Percentiles rank a stretch among this genome's conserved stretches.
These are phyloP conservation scores for Pyracantha coccinea DNA, from an alignment of 331 rosid species.

Conservation along the genomic window DNA sequence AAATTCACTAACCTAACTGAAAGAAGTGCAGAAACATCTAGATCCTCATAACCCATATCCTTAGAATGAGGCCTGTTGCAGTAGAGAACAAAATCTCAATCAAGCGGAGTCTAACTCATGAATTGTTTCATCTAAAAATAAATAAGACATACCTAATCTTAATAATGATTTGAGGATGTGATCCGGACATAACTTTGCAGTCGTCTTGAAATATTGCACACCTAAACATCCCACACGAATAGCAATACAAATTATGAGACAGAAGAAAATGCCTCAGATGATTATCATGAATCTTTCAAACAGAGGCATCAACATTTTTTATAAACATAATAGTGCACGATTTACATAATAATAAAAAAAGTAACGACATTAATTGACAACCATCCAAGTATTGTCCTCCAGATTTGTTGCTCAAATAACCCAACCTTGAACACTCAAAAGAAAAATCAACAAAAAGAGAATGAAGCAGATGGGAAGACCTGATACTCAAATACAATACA, in stretches of 20 bases:
- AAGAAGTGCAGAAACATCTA: slow-evolving; percentile 75
- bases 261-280: neutral
- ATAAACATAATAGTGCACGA: neutral
- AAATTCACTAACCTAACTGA: slow-evolving; percentile 47
- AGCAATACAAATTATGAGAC: neutral
- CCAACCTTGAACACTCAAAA: neutral
- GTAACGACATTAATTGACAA: neutral
- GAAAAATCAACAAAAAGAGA: neutral
- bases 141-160: slow-evolving; percentile 53
- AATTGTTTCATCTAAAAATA: neutral
- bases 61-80: slow-evolving; percentile 71
- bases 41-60: slow-evolving; percentile 89
- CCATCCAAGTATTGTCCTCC: neutral
- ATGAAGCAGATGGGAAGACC: neutral
- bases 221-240: slow-evolving; percentile 20
- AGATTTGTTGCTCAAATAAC: neutral
- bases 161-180: slow-evolving; percentile 52
- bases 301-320: neutral
- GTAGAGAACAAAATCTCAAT: slow-evolving; percentile 12
- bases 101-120: slow-evolving; percentile 6
- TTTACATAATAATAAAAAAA: neutral
- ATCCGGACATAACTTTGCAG: slow-evolving; percentile 48
- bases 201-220: slow-evolving; percentile 87
- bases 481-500: neutral
- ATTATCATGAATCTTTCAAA: neutral